A percentile compares a stretch with the other conserved stretches of the same genome.
Evolutionary conservation across 257 asterid genomes (phyloP).

Genomic region (Plantago ovata): DNA sequence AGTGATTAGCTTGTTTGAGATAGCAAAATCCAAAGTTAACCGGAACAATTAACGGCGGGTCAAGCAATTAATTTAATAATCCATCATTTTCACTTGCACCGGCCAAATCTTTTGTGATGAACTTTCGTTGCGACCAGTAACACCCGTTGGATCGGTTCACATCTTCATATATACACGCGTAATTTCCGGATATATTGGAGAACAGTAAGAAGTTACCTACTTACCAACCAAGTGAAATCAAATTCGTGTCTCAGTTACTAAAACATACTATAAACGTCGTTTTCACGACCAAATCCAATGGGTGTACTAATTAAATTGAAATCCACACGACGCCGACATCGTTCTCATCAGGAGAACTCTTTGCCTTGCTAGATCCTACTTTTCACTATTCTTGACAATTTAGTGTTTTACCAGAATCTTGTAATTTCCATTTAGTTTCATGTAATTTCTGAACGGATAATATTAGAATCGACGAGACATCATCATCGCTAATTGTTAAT

Average conservation of each 20-base stretch:
- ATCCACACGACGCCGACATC: not conserved
- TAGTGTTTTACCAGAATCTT: no score
- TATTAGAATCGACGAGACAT: not conserved
- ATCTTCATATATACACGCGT: not conserved
- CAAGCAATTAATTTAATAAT: not conserved
- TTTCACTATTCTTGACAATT: no score
- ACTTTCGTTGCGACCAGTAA: not conserved
- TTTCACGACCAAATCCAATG: constrained; percentile 10
- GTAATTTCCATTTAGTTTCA: no score
- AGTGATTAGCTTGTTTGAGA: no score
- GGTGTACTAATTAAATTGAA: not conserved
- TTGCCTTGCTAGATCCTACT: no score
- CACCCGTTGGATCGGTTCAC: not conserved
- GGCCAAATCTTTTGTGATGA: not conserved
- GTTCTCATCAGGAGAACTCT: not conserved
- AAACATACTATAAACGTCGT: no score
- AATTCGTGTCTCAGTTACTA: not conserved
- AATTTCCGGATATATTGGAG: not conserved
- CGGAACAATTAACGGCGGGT: no score
- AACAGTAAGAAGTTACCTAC: no score
- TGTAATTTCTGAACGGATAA: not conserved
- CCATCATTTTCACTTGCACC: not conserved
- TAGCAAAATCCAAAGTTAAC: no score
- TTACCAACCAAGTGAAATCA: not conserved
- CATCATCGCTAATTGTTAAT: no score